phyloP scores from a whole-genome alignment of 129 eudicot species.

The Artemisia argyi region DNA sequence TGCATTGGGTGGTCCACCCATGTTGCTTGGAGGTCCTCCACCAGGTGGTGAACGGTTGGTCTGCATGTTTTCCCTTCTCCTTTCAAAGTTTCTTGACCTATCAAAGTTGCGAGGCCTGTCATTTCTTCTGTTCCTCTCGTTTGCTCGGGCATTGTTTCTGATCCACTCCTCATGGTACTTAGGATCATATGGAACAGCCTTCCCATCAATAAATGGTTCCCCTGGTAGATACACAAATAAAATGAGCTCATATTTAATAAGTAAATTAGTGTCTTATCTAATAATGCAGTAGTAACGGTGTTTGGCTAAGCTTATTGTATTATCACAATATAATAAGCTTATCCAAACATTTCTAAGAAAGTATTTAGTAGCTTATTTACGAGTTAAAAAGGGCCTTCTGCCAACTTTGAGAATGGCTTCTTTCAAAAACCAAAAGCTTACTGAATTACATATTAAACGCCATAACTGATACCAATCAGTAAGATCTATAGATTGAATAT shows the following conservation, averaged over 20 bases:
- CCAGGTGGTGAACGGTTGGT: slow-evolving; percentile 37
- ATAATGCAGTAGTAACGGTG: too few relatives aligned
- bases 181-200: slow-evolving; percentile 92
- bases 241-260: neutral
- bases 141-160: slow-evolving; percentile 83
- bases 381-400: too few relatives aligned
- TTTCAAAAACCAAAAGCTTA: too few relatives aligned
- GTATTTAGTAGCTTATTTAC: too few relatives aligned
- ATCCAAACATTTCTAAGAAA: too few relatives aligned
- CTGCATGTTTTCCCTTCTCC: slow-evolving; percentile 65
- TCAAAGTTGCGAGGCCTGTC: slow-evolving; percentile 91
- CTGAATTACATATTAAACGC: too few relatives aligned
- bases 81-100: slow-evolving; percentile 77
- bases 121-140: slow-evolving; percentile 86
- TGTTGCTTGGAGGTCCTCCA: slow-evolving; percentile 33
- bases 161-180: slow-evolving; percentile 99
- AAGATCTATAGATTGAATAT: neutral
- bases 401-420: too few relatives aligned
- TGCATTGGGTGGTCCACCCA: slow-evolving; percentile 37
- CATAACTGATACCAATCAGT: neutral
- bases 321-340: too few relatives aligned
- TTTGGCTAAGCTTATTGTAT: too few relatives aligned
- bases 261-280: neutral
- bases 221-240: slow-evolving; percentile 42
- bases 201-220: slow-evolving; percentile 89